Evolutionary conservation across 441 rosid species (phyloP).

Genomic region (Croton laevigatus): DNA sequence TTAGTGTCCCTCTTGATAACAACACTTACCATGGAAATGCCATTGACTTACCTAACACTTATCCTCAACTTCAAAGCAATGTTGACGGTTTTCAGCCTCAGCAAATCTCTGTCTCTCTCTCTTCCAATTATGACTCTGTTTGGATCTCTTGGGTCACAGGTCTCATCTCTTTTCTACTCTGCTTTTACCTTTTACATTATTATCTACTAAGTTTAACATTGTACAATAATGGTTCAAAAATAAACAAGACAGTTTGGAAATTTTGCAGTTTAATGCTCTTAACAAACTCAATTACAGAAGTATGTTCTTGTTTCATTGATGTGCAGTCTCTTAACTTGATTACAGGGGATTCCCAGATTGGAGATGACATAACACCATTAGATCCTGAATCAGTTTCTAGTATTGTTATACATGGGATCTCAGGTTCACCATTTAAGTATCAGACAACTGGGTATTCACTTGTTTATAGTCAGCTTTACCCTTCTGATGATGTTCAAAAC

Average conservation of each 20-base stretch:
- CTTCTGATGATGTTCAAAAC: conserved; percentile 62
- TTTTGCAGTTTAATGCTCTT: neutral
- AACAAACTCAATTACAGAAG: neutral
- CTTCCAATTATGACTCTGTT: conserved; percentile 55
- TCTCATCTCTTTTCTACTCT: conserved; percentile 1
- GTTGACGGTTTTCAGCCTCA: conserved; percentile 61
- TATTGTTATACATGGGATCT: conserved; percentile 55
- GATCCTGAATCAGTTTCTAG: conserved; percentile 57
- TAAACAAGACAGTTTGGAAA: neutral
- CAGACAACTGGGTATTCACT: conserved; percentile 61
- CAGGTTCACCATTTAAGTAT: conserved; percentile 31
- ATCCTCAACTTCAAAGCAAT: conserved; percentile 55
- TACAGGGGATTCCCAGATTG: conserved; percentile 74
- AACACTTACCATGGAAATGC: conserved; percentile 46
- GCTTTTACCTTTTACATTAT: neutral
- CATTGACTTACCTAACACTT: conserved; percentile 62
- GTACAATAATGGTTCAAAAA: neutral
- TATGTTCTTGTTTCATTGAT: conserved; percentile 1
- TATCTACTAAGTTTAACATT: neutral
- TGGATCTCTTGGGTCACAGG: conserved; percentile 94
- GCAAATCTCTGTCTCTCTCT: conserved; percentile 71
- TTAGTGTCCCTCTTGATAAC: conserved; percentile 61
- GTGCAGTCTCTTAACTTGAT: neutral
- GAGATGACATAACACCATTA: conserved; percentile 51
- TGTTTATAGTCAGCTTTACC: conserved; percentile 70